phyloP scores from a whole-genome alignment of 2,329 filamentous ascomycete genomes.

The Pyrenochaeta sp. region DNA sequence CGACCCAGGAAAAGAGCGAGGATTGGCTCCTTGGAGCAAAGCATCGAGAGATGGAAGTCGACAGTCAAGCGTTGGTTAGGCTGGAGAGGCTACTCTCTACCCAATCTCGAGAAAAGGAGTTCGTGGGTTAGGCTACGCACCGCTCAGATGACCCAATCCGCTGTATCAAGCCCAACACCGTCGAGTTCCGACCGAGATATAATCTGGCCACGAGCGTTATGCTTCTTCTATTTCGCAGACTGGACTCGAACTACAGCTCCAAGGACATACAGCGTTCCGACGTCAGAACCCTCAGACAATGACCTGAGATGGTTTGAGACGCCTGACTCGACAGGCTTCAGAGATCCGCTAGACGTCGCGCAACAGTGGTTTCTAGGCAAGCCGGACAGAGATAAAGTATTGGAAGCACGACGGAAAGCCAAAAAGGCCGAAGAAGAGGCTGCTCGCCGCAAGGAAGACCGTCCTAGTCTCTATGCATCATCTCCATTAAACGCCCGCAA shows the following conservation, averaged over 20 bases:
- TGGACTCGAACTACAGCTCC: not conserved
- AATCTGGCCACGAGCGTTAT: constrained; percentile 48
- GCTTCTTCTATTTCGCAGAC: constrained; percentile 34
- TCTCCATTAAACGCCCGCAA: constrained; percentile 49
- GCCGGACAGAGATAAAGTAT: constrained; percentile 42
- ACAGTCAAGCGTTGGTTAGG: constrained; percentile 44
- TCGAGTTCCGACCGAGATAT: constrained; percentile 35
- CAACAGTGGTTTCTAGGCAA: constrained; percentile 50
- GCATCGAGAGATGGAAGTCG: constrained; percentile 46
- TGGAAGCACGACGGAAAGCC: constrained; percentile 53
- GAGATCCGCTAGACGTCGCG: constrained; percentile 45
- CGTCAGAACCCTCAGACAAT: constrained; percentile 8
- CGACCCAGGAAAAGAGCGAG: constrained; percentile 39
- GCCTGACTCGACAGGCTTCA: constrained; percentile 40
- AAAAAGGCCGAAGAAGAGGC: constrained; percentile 59
- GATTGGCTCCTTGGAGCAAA: constrained; percentile 35
- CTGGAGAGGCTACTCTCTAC: constrained; percentile 45
- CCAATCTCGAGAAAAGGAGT: constrained; percentile 30
- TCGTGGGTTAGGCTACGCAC: constrained; percentile 46
- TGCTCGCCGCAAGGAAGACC: constrained; percentile 41
- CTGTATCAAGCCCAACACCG: constrained; percentile 20
- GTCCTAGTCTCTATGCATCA: constrained; percentile 39
- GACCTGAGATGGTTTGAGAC: constrained; percentile 43
- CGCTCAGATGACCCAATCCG: constrained; percentile 15
- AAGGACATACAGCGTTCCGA: not conserved